Evolutionary conservation across 345 rosid genomes (phyloP).

Genomic region (Leavenworthia alabamica): DNA sequence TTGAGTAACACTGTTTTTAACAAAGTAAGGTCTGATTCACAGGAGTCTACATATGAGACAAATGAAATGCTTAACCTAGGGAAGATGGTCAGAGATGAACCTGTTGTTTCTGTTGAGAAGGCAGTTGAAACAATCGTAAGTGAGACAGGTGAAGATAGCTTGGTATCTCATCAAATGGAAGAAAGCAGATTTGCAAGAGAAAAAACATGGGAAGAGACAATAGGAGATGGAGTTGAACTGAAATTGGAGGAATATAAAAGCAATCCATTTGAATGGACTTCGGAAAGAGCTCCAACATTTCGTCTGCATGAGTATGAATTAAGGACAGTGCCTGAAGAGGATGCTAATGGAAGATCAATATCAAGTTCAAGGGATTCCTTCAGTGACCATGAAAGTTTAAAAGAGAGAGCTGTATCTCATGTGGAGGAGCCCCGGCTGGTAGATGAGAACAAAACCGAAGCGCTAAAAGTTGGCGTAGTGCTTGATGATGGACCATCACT

Average conservation of each 20-base stretch:
- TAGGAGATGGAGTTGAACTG: constrained; percentile 14
- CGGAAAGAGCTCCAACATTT: constrained; percentile 15
- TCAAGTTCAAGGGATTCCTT: not conserved
- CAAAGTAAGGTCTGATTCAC: constrained; percentile 3
- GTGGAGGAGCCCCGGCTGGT: constrained; percentile 11
- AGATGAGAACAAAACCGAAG: constrained; percentile 8
- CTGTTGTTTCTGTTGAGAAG: not conserved
- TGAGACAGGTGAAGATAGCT: not conserved
- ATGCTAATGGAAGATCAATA: not conserved
- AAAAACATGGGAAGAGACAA: constrained; percentile 17
- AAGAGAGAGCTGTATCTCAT: not conserved
- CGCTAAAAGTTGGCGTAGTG: not conserved
- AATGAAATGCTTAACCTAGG: constrained; percentile 4
- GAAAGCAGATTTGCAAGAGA: not conserved
- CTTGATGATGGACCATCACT: not conserved
- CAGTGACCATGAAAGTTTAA: not conserved
- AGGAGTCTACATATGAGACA: constrained; percentile 1
- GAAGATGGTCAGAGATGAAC: not conserved
- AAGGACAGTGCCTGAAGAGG: constrained; percentile 3
- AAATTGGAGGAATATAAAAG: constrained; percentile 14
- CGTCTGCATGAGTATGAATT: constrained; percentile 15
- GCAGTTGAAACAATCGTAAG: not conserved
- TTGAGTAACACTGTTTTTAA: not conserved
- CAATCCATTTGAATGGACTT: constrained; percentile 21
- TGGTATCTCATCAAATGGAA: constrained; percentile 4